phyloP scores from a whole-genome alignment of 1,284 basidiomycete genomes.

The Cerrena zonata region DNA sequence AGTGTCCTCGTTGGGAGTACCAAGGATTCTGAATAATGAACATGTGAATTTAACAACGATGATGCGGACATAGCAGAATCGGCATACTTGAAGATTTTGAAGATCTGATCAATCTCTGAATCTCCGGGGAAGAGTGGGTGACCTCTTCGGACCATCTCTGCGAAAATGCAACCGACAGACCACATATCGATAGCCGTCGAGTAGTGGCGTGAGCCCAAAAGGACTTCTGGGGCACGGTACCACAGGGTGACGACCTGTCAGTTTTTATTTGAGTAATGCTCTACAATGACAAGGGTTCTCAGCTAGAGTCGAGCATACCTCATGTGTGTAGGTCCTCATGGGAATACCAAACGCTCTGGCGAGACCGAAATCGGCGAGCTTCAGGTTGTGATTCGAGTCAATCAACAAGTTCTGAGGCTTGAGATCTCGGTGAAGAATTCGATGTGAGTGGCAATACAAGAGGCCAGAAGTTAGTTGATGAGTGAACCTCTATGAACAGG shows the following conservation, averaged over 20 bases:
- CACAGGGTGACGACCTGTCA: slow-evolving; percentile 93
- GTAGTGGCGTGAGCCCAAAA: slow-evolving; percentile 93
- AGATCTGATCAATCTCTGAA: slow-evolving; percentile 99
- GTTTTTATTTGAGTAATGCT: background rate
- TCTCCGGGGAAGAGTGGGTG: slow-evolving; percentile 95
- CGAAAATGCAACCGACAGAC: slow-evolving; percentile 93
- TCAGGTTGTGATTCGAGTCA: slow-evolving; percentile 83
- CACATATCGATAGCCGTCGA: slow-evolving; percentile 97
- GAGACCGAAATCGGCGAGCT: slow-evolving; percentile 94
- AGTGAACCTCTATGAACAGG: slow-evolving; percentile 81
- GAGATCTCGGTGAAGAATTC: slow-evolving; percentile 93
- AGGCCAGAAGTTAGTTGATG: slow-evolving; percentile 83
- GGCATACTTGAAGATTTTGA: slow-evolving; percentile 91
- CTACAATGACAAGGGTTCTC: no score
- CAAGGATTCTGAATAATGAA: slow-evolving; percentile 78
- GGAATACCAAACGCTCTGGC: slow-evolving; percentile 97
- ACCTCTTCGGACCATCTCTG: slow-evolving; percentile 86
- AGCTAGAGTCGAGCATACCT: no score
- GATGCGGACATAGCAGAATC: background rate
- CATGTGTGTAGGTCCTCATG: slow-evolving; percentile 95
- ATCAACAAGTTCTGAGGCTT: slow-evolving; percentile 98
- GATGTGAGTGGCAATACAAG: slow-evolving; percentile 91
- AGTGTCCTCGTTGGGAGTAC: slow-evolving; percentile 87
- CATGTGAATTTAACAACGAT: background rate
- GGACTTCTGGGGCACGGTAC: slow-evolving; percentile 96